A percentile compares a stretch with the other conserved stretches of the same genome.
These are phyloP conservation scores for Ophiocordyceps unilateralis DNA, from an alignment of 2,329 filamentous ascomycete genomes.

Conservation along the genomic window DNA sequence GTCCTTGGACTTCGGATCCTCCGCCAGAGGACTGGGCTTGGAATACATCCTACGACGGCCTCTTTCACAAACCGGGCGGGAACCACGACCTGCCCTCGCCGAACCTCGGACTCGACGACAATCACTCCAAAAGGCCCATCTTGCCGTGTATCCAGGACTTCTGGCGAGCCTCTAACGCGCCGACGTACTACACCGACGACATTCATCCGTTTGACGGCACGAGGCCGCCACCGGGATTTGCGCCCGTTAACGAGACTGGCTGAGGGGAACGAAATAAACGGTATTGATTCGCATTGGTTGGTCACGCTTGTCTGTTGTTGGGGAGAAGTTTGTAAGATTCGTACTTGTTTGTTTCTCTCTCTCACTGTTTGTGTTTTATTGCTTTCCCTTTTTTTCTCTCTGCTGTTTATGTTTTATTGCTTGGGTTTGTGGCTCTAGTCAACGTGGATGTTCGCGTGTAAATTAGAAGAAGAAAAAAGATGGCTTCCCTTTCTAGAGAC, in stretches of 20 bases:
- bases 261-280: too few species aligned
- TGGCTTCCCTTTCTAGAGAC: too few species aligned
- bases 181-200: conserved; percentile 24
- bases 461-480: too few species aligned
- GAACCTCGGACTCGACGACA: conserved; percentile 18
- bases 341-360: too few species aligned
- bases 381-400: too few species aligned
- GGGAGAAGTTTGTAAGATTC: too few species aligned
- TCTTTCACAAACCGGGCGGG: conserved; percentile 20
- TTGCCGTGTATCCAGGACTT: conserved; percentile 18
- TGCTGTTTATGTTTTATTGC: too few species aligned
- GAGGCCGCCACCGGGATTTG: conserved; percentile 23
- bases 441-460: too few species aligned
- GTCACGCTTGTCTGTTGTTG: too few species aligned
- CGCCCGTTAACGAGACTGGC: conserved; percentile 6
- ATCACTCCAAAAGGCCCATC: conserved; percentile 15
- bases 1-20: conserved; percentile 16
- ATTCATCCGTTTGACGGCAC: conserved; percentile 24
- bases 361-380: too few species aligned
- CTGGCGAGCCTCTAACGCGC: conserved; percentile 19
- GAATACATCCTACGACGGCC: conserved; percentile 36
- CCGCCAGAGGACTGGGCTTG: conserved; percentile 26
- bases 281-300: too few species aligned
- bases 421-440: too few species aligned
- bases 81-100: conserved; percentile 20